Evolutionary conservation across 2,329 filamentous ascomycete genomes (phyloP), one percentile per base, ranked within the genome.

Genomic region (Passalora sequoiae): DNA sequence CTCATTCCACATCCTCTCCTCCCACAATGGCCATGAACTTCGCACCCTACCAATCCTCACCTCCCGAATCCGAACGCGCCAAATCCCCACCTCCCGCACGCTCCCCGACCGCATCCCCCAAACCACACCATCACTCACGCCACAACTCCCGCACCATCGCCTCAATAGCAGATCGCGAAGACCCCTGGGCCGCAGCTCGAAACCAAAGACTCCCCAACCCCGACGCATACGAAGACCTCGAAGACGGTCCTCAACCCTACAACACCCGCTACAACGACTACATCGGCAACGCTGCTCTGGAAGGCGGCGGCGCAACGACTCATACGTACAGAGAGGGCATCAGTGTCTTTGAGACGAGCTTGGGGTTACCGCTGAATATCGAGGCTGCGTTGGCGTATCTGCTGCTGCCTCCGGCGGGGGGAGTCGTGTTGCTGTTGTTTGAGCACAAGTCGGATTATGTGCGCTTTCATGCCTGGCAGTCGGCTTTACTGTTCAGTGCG

Each of bases 371-470:
- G 43, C 75, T 97, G 55, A 88, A 94, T 62, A 84, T 91, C 61
- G 91, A 97, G 72, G 91, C 92, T 4, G 86, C 84, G 62, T 69
- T 96, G 60, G 91, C 92, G 40, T 98, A 98, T 65, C 63, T 96
- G 49, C 72, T 84, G 38, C 69, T 94, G 10, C 92, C 92, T 50
- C 92, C 92, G 1, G 75, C 89, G 0, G 92, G 91, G 2, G 86
- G 85, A 3, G 86, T 96, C 19, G 65, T 95, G 54, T 68, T 98
- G 56, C 68, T 98, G 54, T 77, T 97, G 32, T 64, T 91, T 51
- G 92, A 98, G 74, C 81, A 89, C 61, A 92, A 95, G 72, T 96
- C 89, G 62, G 92, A 98, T 69, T 98, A 95, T 66, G 92, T 98
- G 44, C 78, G 92, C 51, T 97, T 97, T 57, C 92, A 98, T 66